These are phyloP conservation scores for Climacium dendroides DNA, from an alignment of 225 moss, liverwort and hornwort genomes.

Conservation along the genomic window DNA sequence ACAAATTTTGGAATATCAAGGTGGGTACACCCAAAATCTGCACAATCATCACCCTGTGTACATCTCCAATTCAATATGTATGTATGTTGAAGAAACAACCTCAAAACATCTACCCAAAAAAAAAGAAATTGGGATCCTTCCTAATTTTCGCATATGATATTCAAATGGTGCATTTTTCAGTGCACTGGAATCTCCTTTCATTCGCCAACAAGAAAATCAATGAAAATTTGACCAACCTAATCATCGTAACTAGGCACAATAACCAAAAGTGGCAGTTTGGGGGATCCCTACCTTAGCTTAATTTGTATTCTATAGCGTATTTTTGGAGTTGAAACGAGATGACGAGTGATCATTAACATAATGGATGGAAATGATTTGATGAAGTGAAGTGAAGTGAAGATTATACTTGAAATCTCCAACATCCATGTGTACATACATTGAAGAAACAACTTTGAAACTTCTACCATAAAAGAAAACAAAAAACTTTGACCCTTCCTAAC, in stretches of 20 bases:
- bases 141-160: background rate
- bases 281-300: rapidly evolving
- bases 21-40: too few relatives aligned
- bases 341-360: background rate
- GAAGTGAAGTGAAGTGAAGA: background rate
- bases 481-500: too few relatives aligned
- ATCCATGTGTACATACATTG: too few relatives aligned
- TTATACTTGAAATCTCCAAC: background rate
- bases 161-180: too few relatives aligned
- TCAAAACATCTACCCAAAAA: background rate
- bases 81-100: background rate
- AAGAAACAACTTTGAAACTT: too few relatives aligned
- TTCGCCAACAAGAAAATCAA: too few relatives aligned
- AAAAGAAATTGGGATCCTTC: background rate
- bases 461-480: too few relatives aligned
- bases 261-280: background rate
- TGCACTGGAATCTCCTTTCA: too few relatives aligned
- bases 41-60: background rate
- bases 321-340: background rate
- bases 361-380: background rate
- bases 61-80: background rate
- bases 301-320: too few relatives aligned
- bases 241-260: rapidly evolving
- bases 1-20: background rate
- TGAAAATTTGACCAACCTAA: too few relatives aligned